Base-by-base conservation (phyloP, 805 yeast genomes). In the Debaryomyces hansenii region DNA sequence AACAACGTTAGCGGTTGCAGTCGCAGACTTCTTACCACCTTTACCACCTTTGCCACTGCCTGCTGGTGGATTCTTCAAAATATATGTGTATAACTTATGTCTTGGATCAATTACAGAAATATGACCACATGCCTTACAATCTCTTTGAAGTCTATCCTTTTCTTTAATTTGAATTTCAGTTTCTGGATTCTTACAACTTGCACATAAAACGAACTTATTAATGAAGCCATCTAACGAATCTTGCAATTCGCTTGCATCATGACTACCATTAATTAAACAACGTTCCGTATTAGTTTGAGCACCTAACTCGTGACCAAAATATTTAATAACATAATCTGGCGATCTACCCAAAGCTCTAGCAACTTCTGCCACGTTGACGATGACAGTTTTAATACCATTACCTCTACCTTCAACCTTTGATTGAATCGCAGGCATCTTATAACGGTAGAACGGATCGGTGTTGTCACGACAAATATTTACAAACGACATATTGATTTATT, bases 341-440 rank as follows among this genome's bases (percentile, higher is more conserved):
- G 99, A 98, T 72, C 99, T 85, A 56, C 87, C 88, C 54, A 94
- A 78, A 18, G 98, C 96, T 61, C 96, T 83, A 35, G 97, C 96
- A 51, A 94, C 97, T 63, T 94, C 98, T 34, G 87, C 74, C 45
- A 90, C 83, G 71, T 94, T 94, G 56, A 90, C 82, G 47, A 94
- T 85, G 45, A 92, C 95, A 20, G 99, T 94, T 69, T 90, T 91
- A 73, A 94, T 94, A 84, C 99, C 99, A 75, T 94, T 94, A 76
- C 99, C 99, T 67, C 96, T 83, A 70, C 99, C 99, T 75, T 94
- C 98, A 55, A 89, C 89, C 79, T 94, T 94, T 57, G 97, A 88
- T 74, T 88, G 95, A 71, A 94, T 85, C 37, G 95, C 87, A 65
- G 99, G 99, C 99, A 94, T 94, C 77, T 94, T 94, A 74, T 94